These are phyloP conservation scores for Lepidium didymum DNA, from an alignment of 345 rosid species.

Conservation along the genomic window DNA sequence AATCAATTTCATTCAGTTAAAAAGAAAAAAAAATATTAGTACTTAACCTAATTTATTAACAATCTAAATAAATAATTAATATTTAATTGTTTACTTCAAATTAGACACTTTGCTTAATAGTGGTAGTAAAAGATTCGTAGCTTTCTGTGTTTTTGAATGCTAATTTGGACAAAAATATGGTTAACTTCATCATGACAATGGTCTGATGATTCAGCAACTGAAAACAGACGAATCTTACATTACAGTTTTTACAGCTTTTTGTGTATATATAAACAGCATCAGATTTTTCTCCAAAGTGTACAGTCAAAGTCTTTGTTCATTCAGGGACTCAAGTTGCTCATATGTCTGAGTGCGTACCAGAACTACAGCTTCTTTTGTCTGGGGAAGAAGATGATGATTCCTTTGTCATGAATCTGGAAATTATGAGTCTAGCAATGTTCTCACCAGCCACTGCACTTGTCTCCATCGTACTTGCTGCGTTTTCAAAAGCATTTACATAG, in stretches of 20 bases:
- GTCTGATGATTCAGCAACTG: not conserved
- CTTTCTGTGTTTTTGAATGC: not conserved
- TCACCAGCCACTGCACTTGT: conserved; percentile 90
- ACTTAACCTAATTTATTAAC: no score
- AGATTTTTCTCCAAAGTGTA: not conserved
- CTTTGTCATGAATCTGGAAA: conserved; percentile 43
- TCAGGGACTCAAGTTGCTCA: conserved; percentile 26
- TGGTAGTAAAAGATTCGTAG: not conserved
- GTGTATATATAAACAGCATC: not conserved
- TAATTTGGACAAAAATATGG: not conserved
- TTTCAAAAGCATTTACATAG: conserved; percentile 89
- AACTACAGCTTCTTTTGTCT: conserved; percentile 25
- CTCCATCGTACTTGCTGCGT: conserved; percentile 93
- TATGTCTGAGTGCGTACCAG: conserved; percentile 39
- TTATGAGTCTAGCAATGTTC: conserved; percentile 75
- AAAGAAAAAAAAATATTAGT: no score
- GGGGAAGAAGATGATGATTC: conserved; percentile 7
- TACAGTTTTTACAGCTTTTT: not conserved
- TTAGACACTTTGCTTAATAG: not conserved
- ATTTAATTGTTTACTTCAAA: no score
- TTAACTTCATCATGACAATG: not conserved
- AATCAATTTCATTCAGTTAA: no score
- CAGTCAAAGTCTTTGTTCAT: not conserved
- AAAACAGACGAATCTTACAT: not conserved
- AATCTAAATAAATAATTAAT: no score